These are phyloP conservation scores for Fusarium sp. DNA, from an alignment of 2,329 filamentous ascomycete species.

Conservation along the genomic window DNA sequence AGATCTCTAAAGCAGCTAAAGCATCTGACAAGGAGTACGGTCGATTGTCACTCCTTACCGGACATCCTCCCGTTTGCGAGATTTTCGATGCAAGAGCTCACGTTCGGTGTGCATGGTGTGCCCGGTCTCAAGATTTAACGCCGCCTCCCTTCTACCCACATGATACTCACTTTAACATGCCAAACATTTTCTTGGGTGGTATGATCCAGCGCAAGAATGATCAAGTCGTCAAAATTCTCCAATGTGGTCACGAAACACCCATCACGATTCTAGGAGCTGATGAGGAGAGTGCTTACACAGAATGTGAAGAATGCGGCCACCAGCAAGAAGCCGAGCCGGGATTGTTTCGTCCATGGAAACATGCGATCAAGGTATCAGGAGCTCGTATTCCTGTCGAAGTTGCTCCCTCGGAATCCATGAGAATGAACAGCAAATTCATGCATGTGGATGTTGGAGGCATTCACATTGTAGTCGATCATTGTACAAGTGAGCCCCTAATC, in stretches of 20 bases:
- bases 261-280: conserved; percentile 13
- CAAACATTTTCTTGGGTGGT: background rate
- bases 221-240: background rate
- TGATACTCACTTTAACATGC: background rate
- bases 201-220: background rate
- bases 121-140: background rate
- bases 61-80: background rate
- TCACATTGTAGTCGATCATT: conserved; percentile 31
- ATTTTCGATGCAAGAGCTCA: background rate
- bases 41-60: background rate
- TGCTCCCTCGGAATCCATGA: conserved; percentile 15
- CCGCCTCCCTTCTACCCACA: background rate
- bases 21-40: background rate
- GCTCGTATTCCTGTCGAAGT: conserved; percentile 16
- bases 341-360: background rate
- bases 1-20: background rate
- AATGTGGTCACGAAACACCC: conserved; percentile 13
- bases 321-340: background rate
- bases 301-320: conserved; percentile 22
- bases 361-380: conserved; percentile 7
- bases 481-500: conserved; percentile 2
- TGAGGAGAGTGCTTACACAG: background rate
- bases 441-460: conserved; percentile 26
- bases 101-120: background rate
- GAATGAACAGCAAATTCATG: conserved; percentile 16